Base-by-base conservation (phyloP, 78 protist species). In the Dictyostelium citrinum region DNA sequence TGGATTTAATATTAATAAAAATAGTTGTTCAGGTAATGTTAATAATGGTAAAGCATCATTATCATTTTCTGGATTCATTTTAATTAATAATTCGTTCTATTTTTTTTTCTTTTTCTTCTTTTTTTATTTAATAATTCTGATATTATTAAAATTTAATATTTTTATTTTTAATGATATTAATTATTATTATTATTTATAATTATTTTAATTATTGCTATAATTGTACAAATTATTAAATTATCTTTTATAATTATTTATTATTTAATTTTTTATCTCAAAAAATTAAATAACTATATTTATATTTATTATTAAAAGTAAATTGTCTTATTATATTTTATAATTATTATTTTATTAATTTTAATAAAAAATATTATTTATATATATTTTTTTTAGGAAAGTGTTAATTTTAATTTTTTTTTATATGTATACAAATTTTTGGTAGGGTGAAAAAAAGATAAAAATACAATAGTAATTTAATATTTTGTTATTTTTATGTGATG, bases 11-110 rank as follows among this genome's bases (percentile, higher is more conserved):
- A 85, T 55, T 29, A 85, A 24, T 39, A 85, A 20, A 77, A 85
- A 85, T 20, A 85, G 76, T 85, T 85, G 83, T 43, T 85, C 92
- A 9, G 83, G 84, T 20, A 85, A 43, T 58, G 92, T 74, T 33
- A 85, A 35, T 10, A 20, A 43, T 58, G 75, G 39, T n/a, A 11
- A 3, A 7, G 43, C 6, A 29, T 24, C 55, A 24, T 24, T 39
- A 11, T 82, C 90, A n/a, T 41, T 43, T 0, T 33, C 37, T 51
- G 76, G 81, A n/a, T 46, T 83, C 70, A 72, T 51, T 83, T 83
- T 72, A 51, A 85, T 77, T 76, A 85, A 60, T 76, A 80, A 12
- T 61, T 85, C 84, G 31, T 85, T 85, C 92, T 5, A 76, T 85
- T 70, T 31, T 68, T 31, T 68, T 7, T 61, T 24, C 0, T 61